These are phyloP conservation scores for Phytophthora pini DNA, from an alignment of 352 stramenopile species.

Conservation along the genomic window DNA sequence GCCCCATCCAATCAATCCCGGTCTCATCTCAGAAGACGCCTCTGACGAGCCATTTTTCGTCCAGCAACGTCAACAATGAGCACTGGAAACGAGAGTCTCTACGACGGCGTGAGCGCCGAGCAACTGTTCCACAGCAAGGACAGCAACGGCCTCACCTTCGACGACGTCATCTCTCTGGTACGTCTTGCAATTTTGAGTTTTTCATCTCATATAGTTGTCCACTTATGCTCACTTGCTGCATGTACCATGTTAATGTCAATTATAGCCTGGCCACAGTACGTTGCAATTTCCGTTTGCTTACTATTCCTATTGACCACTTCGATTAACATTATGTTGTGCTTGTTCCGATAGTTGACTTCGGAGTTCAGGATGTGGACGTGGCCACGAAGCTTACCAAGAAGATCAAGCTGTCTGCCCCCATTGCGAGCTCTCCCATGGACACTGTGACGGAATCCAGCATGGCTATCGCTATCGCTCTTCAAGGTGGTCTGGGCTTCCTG, in stretches of 20 bases:
- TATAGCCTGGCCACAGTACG: conserved; percentile 73
- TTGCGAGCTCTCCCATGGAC: conserved; percentile 99
- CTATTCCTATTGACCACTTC: neutral
- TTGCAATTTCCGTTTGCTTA: conserved; percentile 1
- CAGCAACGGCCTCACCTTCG: conserved; percentile 79
- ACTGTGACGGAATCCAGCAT: conserved; percentile 99
- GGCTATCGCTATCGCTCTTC: conserved; percentile 98
- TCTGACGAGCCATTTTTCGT: conserved; percentile 17
- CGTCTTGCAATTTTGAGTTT: conserved; percentile 12
- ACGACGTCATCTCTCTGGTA: conserved; percentile 88
- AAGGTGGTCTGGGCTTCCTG: conserved; percentile 98
- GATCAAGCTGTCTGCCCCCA: conserved; percentile 94
- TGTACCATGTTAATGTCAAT: neutral
- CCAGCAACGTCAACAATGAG: conserved; percentile 14
- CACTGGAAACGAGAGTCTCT: conserved; percentile 44
- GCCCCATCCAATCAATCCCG: conserved; percentile 8
- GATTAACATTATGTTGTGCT: neutral
- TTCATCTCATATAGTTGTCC: neutral
- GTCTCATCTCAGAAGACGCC: conserved; percentile 3
- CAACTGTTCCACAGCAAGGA: conserved; percentile 79
- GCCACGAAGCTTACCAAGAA: conserved; percentile 88
- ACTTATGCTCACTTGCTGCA: conserved; percentile 23
- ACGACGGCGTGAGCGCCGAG: conserved; percentile 73
- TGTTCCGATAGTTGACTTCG: conserved; percentile 87
- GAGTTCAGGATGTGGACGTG: conserved; percentile 94